A percentile compares a stretch with the other conserved stretches of the same genome.
These are phyloP conservation scores for Parathielavia hyrcaniae DNA, from an alignment of 495 filamentous ascomycete genomes.

Conservation along the genomic window DNA sequence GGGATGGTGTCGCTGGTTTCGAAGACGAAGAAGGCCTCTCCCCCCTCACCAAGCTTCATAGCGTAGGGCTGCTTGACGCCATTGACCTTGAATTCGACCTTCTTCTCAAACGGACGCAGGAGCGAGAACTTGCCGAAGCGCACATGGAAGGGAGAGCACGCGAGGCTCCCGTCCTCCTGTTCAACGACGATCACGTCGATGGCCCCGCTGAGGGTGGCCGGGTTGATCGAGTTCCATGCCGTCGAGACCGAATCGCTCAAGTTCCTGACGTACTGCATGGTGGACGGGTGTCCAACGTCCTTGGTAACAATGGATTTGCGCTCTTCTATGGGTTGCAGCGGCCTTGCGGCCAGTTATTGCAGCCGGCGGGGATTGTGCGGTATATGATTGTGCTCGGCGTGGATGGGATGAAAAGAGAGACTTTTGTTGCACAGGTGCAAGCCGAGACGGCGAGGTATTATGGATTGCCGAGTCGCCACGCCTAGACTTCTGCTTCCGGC, in stretches of 20 bases:
- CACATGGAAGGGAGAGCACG: constrained; percentile 96
- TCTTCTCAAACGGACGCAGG: constrained; percentile 94
- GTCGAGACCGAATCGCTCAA: constrained; percentile 93
- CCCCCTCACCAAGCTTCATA: constrained; percentile 97
- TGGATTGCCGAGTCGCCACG: constrained; percentile 9
- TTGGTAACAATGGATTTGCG: neutral
- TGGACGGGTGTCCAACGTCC: constrained; percentile 6
- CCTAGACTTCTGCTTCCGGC: constrained; percentile 1
- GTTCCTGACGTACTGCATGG: constrained; percentile 97
- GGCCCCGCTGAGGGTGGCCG: constrained; percentile 90
- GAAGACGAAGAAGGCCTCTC: constrained; percentile 98
- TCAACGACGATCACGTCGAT: constrained; percentile 99
- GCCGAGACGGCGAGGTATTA: constrained; percentile 6
- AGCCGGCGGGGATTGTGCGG: neutral
- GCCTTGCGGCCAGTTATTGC: constrained; percentile 1
- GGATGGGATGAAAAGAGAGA: neutral
- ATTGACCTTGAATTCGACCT: constrained; percentile 98
- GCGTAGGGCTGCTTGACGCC: constrained; percentile 82
- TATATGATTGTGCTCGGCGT: neutral
- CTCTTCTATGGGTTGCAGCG: neutral
- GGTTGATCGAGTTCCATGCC: constrained; percentile 99
- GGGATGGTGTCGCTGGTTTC: constrained; percentile 87
- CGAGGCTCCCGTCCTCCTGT: constrained; percentile 80
- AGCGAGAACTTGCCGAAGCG: constrained; percentile 98
- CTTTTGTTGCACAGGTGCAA: neutral